These are phyloP conservation scores for Aspergillus aculeatinus DNA, from an alignment of 2,329 filamentous ascomycete species.

Conservation along the genomic window DNA sequence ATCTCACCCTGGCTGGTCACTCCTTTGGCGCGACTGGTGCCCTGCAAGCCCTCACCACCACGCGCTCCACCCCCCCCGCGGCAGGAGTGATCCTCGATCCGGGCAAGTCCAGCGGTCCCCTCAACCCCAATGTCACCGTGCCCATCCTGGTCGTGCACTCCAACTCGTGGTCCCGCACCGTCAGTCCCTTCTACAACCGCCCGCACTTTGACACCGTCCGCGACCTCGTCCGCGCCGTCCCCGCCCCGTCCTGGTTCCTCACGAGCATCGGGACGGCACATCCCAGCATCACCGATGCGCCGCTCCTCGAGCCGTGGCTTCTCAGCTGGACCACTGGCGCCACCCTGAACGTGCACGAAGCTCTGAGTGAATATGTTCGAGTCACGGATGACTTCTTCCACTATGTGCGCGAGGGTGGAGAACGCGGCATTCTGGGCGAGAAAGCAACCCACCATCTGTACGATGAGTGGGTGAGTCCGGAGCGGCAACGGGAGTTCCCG, in stretches of 20 bases:
- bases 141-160: constrained; percentile 9
- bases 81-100: constrained; percentile 3
- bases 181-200: constrained; percentile 6
- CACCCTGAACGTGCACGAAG: not conserved
- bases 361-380: constrained; percentile 1
- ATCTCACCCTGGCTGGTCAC: constrained; percentile 3
- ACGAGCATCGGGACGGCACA: constrained; percentile 8
- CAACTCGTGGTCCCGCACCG: constrained; percentile 7
- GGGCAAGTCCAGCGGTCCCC: constrained; percentile 7
- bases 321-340: constrained; percentile 6
- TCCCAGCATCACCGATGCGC: constrained; percentile 6
- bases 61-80: not conserved
- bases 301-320: not conserved
- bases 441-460: constrained; percentile 4
- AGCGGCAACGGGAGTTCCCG: constrained; percentile 8
- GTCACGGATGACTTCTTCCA: constrained; percentile 1
- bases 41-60: constrained; percentile 2
- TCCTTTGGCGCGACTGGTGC: constrained; percentile 6
- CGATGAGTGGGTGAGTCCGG: constrained; percentile 1
- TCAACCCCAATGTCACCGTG: constrained; percentile 6
- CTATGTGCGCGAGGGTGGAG: not conserved
- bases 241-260: constrained; percentile 7
- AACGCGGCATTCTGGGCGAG: not conserved
- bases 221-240: constrained; percentile 4
- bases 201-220: constrained; percentile 9